Base-by-base conservation (phyloP, 2,329 filamentous ascomycete genomes). In the Calonectria leucothoes region DNA sequence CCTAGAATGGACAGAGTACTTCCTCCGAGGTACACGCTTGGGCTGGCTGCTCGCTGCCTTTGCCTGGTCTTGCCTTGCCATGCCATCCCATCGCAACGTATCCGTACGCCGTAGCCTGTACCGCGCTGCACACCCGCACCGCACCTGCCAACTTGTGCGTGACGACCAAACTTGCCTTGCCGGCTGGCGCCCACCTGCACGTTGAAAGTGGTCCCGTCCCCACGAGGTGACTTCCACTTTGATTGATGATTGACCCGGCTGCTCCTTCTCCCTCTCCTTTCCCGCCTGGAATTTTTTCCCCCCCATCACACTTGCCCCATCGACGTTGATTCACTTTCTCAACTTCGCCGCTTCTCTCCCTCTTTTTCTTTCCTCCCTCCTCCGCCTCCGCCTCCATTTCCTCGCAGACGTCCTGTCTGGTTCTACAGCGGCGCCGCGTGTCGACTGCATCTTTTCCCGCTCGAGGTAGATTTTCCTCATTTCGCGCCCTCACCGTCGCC, bases 231-330 rank as follows among this genome's bases (percentile, higher is more conserved):
- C 76, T 79, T 78, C 74, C 76, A 71, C 68, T 74, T 71, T 79
- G 76, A 80, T 79, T 79, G 77, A 77, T 77, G 72, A 68, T 72
- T 72, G 71, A 70, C 74, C 78, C 70, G 73, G 69, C 71, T 75
- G 68, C 72, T 78, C 73, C 74, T 79, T 78, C 77, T 77, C 72
- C 65, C 59, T 72, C 70, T 73, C 73, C 79, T 79, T 81, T 79
- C 80, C 79, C 79, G 76, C 74, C 76, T 72, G 76, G 75, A 76
- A 79, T 80, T 80, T 79, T 79, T 75, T 69, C 70, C 69, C 74
- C 77, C 77, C 78, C 75, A 78, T 74, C 75, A 74, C 78, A 77
- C 71, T 74, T 74, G 76, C 68, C 72, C 73, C 67, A 63, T 75
- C 71, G 75, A 77, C 74, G 72, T 76, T 79, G 72, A 74, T 78